phyloP scores from a whole-genome alignment of 176 grass and related monocot species.

The Areca catechu region DNA sequence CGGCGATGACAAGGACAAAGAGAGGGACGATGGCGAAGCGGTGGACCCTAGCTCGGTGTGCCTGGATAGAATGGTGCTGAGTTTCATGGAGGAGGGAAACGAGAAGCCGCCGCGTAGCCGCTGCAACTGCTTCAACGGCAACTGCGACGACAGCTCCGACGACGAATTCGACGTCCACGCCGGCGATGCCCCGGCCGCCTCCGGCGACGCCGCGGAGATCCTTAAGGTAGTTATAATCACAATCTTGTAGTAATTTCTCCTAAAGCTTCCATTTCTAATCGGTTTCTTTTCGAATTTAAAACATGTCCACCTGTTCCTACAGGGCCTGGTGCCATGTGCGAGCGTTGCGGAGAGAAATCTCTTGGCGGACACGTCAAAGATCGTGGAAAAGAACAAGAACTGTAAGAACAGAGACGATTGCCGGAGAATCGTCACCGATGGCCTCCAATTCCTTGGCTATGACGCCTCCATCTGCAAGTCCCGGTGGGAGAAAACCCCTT shows the following conservation, averaged over 20 bases:
- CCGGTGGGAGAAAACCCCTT: constrained; percentile 11
- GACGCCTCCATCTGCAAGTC: constrained; percentile 10
- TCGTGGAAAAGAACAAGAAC: constrained; percentile 12
- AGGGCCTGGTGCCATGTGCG: constrained; percentile 6
- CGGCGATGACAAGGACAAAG: constrained; percentile 28
- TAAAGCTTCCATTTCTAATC: neutral
- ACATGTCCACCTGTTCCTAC: neutral
- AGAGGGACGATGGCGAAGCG: constrained; percentile 25
- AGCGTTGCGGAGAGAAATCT: constrained; percentile 8
- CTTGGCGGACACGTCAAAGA: neutral
- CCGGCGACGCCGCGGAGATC: constrained; percentile 42
- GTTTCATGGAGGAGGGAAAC: constrained; percentile 65
- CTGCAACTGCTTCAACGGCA: constrained; percentile 91
- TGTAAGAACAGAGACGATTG: constrained; percentile 2
- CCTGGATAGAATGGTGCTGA: constrained; percentile 77
- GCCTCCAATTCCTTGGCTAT: constrained; percentile 5
- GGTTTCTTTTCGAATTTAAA: neutral
- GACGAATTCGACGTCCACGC: constrained; percentile 57
- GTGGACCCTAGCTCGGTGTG: constrained; percentile 35
- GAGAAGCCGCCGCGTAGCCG: constrained; percentile 55
- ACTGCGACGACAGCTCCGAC: constrained; percentile 64
- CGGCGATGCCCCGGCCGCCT: constrained; percentile 13
- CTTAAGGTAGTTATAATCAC: constrained; percentile 41
- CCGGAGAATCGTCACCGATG: neutral
- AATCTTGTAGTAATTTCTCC: neutral